Base-by-base conservation (phyloP, 2,329 filamentous ascomycete species). In the Trichoderma koningii region DNA sequence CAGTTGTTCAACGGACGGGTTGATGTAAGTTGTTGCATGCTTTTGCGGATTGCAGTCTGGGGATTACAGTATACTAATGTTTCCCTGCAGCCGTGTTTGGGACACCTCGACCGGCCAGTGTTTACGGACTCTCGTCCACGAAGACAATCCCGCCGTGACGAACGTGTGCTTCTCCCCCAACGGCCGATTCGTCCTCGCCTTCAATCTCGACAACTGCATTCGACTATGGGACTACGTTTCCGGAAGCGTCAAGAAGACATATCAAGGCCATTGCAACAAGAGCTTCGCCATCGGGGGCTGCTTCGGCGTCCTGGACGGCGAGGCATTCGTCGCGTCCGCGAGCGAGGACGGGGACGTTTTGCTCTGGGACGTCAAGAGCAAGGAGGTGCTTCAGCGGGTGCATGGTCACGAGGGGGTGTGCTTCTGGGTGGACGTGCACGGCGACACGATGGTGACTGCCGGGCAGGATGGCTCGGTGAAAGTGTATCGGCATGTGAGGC, bases 61-160 rank as follows among this genome's bases (percentile, higher is more conserved):
- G 3, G 45, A 6, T 17, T 17, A 2, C 7, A 3, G 17, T 28
- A 30, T 60, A 17, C 38, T 61, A 42, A 60, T 28, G 12, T 17
- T 44, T 38, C 34, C 53, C 14, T 28, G 59, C 48, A 90, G 87
- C 69, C 90, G 95, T 64, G 90, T 99, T 68, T 99, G 95, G 95
- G 95, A 99, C 73, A 96, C 94, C 0, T 89, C 88, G 19, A 97
- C 94, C 2, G 95, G 95, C 2, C 95, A 99, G 76, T 99, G 95
- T 77, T 83, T 99, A 30, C 89, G 93, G 59, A 99, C 95, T 0
- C 85, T 99, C 3, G 92, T 99, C 15, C 93, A 98, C 79, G 95
- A 98, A 79, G 95, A 98, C 76, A 96, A 97, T 74, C 92, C 92
- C 0, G 88, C 91, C 17, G 93, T 97, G 7, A 90, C 91, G 1